These are phyloP conservation scores for Grigorovia humatica DNA, from an alignment of 805 yeast genomes.

Conservation along the genomic window DNA sequence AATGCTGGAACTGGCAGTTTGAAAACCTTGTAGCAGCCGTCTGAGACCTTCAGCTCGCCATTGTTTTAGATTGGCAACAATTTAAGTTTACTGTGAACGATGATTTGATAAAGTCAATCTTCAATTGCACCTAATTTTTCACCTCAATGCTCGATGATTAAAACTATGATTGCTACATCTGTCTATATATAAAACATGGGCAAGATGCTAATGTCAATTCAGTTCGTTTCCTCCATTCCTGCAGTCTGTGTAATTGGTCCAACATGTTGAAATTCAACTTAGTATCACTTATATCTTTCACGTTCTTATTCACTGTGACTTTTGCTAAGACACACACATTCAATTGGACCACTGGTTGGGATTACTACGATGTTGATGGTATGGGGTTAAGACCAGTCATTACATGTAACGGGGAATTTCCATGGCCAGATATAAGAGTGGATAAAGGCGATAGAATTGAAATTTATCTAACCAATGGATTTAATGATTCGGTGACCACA, in stretches of 20 bases:
- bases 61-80: background rate
- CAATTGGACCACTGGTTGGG: conserved; percentile 61
- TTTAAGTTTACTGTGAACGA: background rate
- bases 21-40: background rate
- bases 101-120: background rate
- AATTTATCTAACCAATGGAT: conserved; percentile 65
- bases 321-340: conserved; percentile 42
- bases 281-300: background rate
- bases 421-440: conserved; percentile 78
- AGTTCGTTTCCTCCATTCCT: too few relatives aligned
- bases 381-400: conserved; percentile 32
- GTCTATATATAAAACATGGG: too few relatives aligned
- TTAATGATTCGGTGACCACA: conserved; percentile 60
- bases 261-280: background rate
- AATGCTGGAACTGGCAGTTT: too few relatives aligned
- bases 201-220: too few relatives aligned
- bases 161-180: too few relatives aligned
- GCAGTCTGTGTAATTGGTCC: too few relatives aligned
- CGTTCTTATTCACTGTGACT: background rate
- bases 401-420: conserved; percentile 46
- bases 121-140: background rate
- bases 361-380: conserved; percentile 33
- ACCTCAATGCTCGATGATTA: too few relatives aligned
- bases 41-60: background rate
- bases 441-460: conserved; percentile 70